phyloP scores from a whole-genome alignment of 441 rosid genomes.

The Adansonia gregorii region DNA sequence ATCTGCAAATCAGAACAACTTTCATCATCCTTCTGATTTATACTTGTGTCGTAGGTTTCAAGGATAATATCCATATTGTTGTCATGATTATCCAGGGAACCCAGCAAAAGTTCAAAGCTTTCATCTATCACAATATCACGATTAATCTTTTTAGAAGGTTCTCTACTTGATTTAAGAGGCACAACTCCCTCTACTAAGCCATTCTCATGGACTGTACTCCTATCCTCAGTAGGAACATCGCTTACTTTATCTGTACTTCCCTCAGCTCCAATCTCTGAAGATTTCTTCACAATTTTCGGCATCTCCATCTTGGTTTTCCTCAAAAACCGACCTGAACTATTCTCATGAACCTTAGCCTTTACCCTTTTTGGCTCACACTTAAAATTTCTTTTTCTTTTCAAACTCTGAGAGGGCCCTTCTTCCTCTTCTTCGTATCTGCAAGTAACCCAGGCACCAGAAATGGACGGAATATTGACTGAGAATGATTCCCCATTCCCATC shows the following conservation, averaged over 20 bases:
- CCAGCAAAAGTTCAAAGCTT: slow-evolving; percentile 14
- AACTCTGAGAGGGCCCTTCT: background rate
- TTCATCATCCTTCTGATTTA: background rate
- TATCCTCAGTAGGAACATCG: background rate
- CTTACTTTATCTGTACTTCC: background rate
- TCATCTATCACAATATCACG: background rate
- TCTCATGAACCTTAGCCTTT: background rate
- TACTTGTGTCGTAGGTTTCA: background rate
- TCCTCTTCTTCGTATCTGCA: background rate
- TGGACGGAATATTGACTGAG: background rate
- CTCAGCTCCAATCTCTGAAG: background rate
- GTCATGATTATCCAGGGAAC: slow-evolving; percentile 19
- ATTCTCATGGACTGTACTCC: background rate
- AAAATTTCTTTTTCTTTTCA: background rate
- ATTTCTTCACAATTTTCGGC: background rate
- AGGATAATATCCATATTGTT: no score
- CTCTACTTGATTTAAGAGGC: slow-evolving; percentile 24
- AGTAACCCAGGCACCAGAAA: background rate
- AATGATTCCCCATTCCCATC: background rate
- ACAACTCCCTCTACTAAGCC: background rate
- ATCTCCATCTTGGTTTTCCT: slow-evolving; percentile 12
- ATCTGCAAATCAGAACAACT: background rate
- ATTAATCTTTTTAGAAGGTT: slow-evolving; percentile 4
- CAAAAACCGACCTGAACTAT: slow-evolving; percentile 10
- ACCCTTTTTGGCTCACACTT: background rate